Conservation (phyloP, 306 rosid species). For the Lathyrus sativus region DNA sequence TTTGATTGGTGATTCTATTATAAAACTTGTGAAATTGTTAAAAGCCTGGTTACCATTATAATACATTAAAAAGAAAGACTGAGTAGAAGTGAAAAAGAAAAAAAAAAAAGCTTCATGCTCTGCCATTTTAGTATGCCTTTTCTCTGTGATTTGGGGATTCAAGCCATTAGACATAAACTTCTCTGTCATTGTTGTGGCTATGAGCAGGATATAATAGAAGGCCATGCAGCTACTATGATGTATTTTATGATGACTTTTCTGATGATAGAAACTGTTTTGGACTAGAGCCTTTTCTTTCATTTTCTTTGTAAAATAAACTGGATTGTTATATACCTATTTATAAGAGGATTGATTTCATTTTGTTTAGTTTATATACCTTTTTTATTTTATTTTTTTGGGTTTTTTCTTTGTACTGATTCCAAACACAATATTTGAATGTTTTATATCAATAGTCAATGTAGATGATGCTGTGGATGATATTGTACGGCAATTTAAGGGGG, state of each 20-base stretch:
- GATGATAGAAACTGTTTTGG: slow-evolving; percentile 27
- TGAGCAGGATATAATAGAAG: background rate
- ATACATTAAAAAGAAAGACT: slow-evolving; percentile 1
- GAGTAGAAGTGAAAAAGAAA: background rate
- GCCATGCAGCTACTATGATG: background rate
- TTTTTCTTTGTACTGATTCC: slow-evolving; percentile 17
- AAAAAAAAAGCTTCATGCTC: slow-evolving; percentile 17
- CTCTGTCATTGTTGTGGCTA: background rate
- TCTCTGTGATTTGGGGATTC: slow-evolving; percentile 23
- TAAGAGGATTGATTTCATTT: slow-evolving; percentile 16
- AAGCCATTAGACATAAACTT: background rate
- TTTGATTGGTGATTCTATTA: slow-evolving; percentile 21
- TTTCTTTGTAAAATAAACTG: slow-evolving; percentile 22
- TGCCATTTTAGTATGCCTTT: slow-evolving; percentile 4
- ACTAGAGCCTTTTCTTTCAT: slow-evolving; percentile 25
- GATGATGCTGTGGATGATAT: slow-evolving; percentile 97
- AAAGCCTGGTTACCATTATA: slow-evolving; percentile 2
- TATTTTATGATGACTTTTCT: background rate
- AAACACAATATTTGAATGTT: slow-evolving; percentile 17
- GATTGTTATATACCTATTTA: slow-evolving; percentile 8
- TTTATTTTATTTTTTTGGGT: background rate
- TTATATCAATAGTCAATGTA: slow-evolving; percentile 67
- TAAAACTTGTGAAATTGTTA: background rate
- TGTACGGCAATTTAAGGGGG: slow-evolving; percentile 92
- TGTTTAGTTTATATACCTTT: slow-evolving; percentile 2